These are phyloP conservation scores for Microascus cirrosus DNA, from an alignment of 2,329 filamentous ascomycete species.

Conservation along the genomic window DNA sequence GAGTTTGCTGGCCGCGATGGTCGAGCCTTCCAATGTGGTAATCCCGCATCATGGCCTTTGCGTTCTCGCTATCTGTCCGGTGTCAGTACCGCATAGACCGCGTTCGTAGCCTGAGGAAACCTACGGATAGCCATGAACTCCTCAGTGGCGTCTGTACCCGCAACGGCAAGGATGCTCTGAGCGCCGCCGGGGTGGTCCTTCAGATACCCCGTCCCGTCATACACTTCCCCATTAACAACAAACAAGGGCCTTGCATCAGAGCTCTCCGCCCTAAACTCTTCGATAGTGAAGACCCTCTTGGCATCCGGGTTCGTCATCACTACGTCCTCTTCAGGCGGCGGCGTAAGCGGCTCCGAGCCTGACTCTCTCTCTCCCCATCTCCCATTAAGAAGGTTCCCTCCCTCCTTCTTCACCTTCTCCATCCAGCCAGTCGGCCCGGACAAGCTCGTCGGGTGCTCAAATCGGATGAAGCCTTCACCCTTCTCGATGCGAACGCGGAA, in stretches of 20 bases:
- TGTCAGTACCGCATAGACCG: background rate
- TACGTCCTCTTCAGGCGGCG: conserved; percentile 47
- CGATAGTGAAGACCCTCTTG: conserved; percentile 51
- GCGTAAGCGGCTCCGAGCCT: conserved; percentile 19
- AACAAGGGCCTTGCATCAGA: conserved; percentile 37
- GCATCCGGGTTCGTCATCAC: conserved; percentile 65
- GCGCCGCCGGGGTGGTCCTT: conserved; percentile 79
- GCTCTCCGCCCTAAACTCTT: conserved; percentile 57
- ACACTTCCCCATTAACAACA: conserved; percentile 78
- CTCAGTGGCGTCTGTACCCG: conserved; percentile 72
- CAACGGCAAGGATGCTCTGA: conserved; percentile 70
- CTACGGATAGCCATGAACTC: conserved; percentile 76
- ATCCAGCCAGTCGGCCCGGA: conserved; percentile 69
- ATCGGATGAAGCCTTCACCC: conserved; percentile 52
- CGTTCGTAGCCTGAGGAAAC: background rate
- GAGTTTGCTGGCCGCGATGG: conserved; percentile 29
- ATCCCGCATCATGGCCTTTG: conserved; percentile 76
- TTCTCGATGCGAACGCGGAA: conserved; percentile 69
- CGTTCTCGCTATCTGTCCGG: conserved; percentile 63
- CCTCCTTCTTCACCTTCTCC: conserved; percentile 75
- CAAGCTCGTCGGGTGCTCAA: conserved; percentile 78
- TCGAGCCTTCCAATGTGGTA: conserved; percentile 79
- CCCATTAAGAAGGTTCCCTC: conserved; percentile 70
- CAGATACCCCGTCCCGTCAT: conserved; percentile 72
- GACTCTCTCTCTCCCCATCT: conserved; percentile 64